These are phyloP conservation scores for Trichoderma simmonsii DNA, from an alignment of 2,329 filamentous ascomycete species.

Conservation along the genomic window DNA sequence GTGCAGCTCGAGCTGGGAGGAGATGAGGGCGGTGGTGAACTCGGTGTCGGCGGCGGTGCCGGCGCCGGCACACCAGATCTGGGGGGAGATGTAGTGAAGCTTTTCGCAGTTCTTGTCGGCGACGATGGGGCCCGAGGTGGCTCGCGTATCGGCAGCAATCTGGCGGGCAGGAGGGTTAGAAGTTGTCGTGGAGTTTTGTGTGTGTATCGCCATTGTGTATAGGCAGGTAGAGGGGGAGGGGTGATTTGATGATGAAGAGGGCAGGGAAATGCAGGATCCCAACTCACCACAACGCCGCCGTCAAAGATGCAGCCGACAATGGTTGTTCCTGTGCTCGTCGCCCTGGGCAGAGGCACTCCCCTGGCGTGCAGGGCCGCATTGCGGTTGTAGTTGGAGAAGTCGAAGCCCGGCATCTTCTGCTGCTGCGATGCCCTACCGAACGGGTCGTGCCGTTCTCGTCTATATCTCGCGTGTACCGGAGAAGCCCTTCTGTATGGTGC, in stretches of 20 bases:
- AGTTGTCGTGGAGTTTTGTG: not conserved
- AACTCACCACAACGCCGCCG: conserved; percentile 85
- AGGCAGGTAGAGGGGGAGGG: not conserved
- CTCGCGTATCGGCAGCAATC: conserved; percentile 98
- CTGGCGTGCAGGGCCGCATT: conserved; percentile 93
- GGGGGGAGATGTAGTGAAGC: conserved; percentile 95
- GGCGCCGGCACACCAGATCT: conserved; percentile 98
- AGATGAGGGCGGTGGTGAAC: conserved; percentile 98
- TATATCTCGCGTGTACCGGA: not conserved
- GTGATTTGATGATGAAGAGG: not conserved
- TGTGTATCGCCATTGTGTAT: not conserved
- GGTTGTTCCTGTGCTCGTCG: conserved; percentile 96
- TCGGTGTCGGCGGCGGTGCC: conserved; percentile 98
- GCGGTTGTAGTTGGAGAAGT: conserved; percentile 99
- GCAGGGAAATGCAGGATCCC: not conserved
- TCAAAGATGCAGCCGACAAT: conserved; percentile 97
- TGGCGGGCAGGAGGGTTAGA: conserved; percentile 34
- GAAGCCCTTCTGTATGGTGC: not conserved
- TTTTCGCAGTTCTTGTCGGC: conserved; percentile 99
- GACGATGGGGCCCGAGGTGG: conserved; percentile 94
- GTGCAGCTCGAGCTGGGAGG: conserved; percentile 97
- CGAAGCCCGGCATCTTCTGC: conserved; percentile 82
- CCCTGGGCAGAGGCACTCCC: conserved; percentile 93
- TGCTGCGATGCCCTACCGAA: not conserved
- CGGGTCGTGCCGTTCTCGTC: conserved; percentile 7